These are phyloP conservation scores for Pseudonitzschia delicatissima DNA, from an alignment of 108 stramenopile species.

Conservation along the genomic window DNA sequence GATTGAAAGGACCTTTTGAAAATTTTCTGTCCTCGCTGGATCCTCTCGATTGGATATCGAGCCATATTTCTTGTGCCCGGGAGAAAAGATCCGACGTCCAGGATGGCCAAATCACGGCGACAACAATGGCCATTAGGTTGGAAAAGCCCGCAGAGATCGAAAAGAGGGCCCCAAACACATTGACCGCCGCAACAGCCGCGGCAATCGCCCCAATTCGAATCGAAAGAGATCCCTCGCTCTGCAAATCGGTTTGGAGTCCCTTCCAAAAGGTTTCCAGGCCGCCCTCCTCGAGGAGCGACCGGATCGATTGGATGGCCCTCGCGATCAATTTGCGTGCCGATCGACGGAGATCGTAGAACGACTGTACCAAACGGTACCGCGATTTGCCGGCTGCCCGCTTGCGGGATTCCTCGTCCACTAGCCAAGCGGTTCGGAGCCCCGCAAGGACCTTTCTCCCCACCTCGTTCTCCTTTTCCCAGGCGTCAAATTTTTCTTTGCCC, in stretches of 20 bases:
- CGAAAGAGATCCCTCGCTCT: slow-evolving; percentile 4
- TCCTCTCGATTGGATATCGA: slow-evolving; percentile 37
- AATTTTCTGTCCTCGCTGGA: slow-evolving; percentile 3
- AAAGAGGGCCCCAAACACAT: slow-evolving; percentile 50
- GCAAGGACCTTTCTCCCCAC: slow-evolving; percentile 57
- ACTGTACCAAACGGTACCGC: slow-evolving; percentile 43
- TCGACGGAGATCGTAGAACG: slow-evolving; percentile 21
- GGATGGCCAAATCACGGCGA: slow-evolving; percentile 45
- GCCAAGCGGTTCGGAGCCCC: slow-evolving; percentile 49
- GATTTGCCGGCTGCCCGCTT: slow-evolving; percentile 27
- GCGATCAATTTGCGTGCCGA: slow-evolving; percentile 11
- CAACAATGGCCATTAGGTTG: slow-evolving; percentile 20
- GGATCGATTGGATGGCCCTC: slow-evolving; percentile 1
- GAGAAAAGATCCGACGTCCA: slow-evolving; percentile 38
- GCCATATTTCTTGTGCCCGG: slow-evolving; percentile 12
- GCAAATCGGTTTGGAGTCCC: slow-evolving; percentile 38
- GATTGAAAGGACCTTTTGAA: neutral
- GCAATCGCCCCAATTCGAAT: slow-evolving; percentile 33
- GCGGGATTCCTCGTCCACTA: slow-evolving; percentile 52
- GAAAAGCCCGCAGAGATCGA: slow-evolving; percentile 40
- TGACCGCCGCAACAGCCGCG: slow-evolving; percentile 30
- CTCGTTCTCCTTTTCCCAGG: slow-evolving; percentile 71
- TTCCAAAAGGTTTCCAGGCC: slow-evolving; percentile 32
- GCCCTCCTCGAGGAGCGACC: slow-evolving; percentile 19
- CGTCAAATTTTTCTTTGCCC: slow-evolving; percentile 60